Conservation (phyloP, 176 grass and related monocot genomes). For the Carex littledalei region DNA sequence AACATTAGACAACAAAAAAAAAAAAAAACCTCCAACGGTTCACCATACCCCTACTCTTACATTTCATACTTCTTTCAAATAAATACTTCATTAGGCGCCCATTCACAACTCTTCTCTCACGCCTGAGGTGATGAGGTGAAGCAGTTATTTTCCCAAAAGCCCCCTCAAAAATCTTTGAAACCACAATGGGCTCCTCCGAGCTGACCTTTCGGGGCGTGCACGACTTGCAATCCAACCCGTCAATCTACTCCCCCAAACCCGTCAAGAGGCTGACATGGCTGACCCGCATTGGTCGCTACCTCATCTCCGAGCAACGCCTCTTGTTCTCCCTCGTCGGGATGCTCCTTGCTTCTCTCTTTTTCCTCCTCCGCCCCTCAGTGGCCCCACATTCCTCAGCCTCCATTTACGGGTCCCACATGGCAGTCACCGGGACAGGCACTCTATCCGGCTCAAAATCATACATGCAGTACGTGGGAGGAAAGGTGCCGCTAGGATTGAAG, state of each 20-base stretch:
- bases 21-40: background rate
- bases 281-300: slow-evolving; percentile 44
- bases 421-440: background rate
- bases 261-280: slow-evolving; percentile 59
- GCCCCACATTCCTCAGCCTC: background rate
- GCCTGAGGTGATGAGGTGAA: too few species aligned
- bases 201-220: slow-evolving; percentile 58
- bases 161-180: background rate
- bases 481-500: slow-evolving; percentile 85
- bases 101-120: background rate
- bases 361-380: slow-evolving; percentile 30
- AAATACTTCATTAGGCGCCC: background rate
- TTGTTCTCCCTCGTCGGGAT: slow-evolving; percentile 69
- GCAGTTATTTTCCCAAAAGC: background rate
- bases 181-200: slow-evolving; percentile 65
- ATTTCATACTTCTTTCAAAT: background rate
- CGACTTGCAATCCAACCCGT: slow-evolving; percentile 9
- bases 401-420: background rate
- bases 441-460: background rate
- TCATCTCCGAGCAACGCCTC: slow-evolving; percentile 58
- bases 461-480: slow-evolving; percentile 51
- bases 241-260: slow-evolving; percentile 39
- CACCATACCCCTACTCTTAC: background rate
- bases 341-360: slow-evolving; percentile 46
- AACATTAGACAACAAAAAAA: background rate